A percentile compares a stretch with the other conserved stretches of the same genome.
Conservation (phyloP, 2,329 filamentous ascomycete species). For the Beauveria scarabaeidicola region DNA sequence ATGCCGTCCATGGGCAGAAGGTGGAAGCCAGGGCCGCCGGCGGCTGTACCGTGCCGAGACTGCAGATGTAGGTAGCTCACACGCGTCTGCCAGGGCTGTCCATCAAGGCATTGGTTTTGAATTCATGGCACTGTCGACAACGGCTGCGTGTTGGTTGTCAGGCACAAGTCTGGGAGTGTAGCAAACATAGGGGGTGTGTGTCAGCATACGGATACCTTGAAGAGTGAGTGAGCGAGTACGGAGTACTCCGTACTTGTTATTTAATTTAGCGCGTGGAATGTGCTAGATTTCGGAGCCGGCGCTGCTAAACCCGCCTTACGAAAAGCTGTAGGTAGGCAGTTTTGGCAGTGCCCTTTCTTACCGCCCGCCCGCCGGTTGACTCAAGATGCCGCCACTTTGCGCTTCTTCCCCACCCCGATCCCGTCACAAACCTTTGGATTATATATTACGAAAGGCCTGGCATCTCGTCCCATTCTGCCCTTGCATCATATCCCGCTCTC, state of each 20-base stretch:
- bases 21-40: neutral
- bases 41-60: neutral
- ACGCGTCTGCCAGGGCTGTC: neutral
- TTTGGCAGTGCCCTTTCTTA: conserved; percentile 16
- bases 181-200: neutral
- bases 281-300: conserved; percentile 1
- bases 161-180: neutral
- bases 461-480: neutral
- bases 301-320: neutral
- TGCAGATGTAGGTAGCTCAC: neutral
- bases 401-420: conserved; percentile 17
- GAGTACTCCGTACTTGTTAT: too few species aligned
- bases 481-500: neutral
- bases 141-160: neutral
- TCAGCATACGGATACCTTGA: neutral
- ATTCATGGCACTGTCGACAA: neutral
- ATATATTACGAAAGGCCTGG: conserved; percentile 11
- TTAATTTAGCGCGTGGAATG: neutral
- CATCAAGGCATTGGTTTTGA: neutral
- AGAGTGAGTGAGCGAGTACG: neutral
- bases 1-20: conserved; percentile 4
- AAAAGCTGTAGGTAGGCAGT: too few species aligned
- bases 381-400: conserved; percentile 19
- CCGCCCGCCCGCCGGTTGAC: conserved; percentile 27
- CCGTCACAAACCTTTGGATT: conserved; percentile 15